phyloP scores from a whole-genome alignment of 495 filamentous ascomycete genomes.

The Penicillium silybi region DNA sequence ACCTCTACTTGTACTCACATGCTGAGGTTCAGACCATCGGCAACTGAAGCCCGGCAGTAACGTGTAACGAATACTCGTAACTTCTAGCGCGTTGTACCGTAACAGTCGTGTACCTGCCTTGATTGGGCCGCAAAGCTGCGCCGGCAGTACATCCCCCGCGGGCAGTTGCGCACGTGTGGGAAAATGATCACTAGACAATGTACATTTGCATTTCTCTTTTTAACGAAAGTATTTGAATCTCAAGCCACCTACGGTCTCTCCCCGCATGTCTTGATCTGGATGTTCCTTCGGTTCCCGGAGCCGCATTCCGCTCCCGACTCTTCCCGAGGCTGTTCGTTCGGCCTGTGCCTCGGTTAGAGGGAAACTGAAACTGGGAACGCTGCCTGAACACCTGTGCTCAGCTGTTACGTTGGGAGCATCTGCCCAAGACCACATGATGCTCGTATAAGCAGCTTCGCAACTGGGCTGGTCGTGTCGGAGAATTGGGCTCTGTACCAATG shows the following conservation, averaged over 20 bases:
- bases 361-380: background rate
- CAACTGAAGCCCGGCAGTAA: slow-evolving; percentile 12
- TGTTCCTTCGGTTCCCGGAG: slow-evolving; percentile 9
- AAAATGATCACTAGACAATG: background rate
- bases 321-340: slow-evolving; percentile 16
- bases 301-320: slow-evolving; percentile 15
- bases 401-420: background rate
- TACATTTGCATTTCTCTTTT: background rate
- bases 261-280: background rate
- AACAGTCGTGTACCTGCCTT: background rate
- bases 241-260: background rate
- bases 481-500: slow-evolving; percentile 16
- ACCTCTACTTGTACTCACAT: slow-evolving; percentile 7
- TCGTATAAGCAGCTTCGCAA: slow-evolving; percentile 20
- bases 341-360: slow-evolving; percentile 19
- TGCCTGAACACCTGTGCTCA: background rate
- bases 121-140: slow-evolving; percentile 8
- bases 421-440: slow-evolving; percentile 18
- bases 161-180: slow-evolving; percentile 24
- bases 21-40: slow-evolving; percentile 13
- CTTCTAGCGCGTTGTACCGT: background rate
- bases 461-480: slow-evolving; percentile 20
- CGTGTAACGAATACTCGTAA: background rate
- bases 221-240: background rate
- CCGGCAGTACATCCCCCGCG: slow-evolving; percentile 5